phyloP scores from a whole-genome alignment of 257 asterid genomes.

The Scutellaria galericulata region DNA sequence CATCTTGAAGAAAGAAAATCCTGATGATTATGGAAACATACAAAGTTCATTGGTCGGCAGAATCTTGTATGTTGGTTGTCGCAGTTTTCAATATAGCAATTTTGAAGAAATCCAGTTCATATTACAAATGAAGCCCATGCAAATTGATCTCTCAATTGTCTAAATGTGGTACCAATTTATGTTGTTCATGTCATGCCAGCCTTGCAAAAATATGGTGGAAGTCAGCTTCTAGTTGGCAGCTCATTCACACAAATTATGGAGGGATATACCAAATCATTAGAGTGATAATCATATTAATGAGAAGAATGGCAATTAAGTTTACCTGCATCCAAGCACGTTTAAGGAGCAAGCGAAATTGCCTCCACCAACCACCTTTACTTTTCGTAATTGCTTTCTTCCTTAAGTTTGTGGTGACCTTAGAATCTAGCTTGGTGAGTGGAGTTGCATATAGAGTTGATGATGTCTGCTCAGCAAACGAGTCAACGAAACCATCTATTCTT shows the following conservation, averaged over 20 bases:
- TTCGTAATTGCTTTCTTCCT: conserved; percentile 51
- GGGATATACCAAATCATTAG: conserved; percentile 2
- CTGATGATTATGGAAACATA: conserved; percentile 1
- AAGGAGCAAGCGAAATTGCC: conserved; percentile 80
- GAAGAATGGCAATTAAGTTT: conserved; percentile 24
- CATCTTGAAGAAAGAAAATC: conserved; percentile 21
- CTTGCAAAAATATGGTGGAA: conserved; percentile 17
- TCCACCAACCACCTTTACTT: conserved; percentile 84
- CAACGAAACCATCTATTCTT: conserved; percentile 80
- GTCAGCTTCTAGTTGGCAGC: conserved; percentile 23
- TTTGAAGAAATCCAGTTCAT: conserved; percentile 28
- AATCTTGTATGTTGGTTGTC: conserved; percentile 3
- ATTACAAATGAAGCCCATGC: conserved; percentile 11
- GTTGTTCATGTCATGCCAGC: conserved; percentile 27
- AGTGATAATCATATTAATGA: not conserved
- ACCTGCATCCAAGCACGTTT: conserved; percentile 99
- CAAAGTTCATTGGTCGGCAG: conserved; percentile 15
- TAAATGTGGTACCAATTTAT: not conserved
- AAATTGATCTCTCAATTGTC: conserved; percentile 20
- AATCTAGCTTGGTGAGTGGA: conserved; percentile 53
- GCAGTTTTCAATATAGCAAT: not conserved
- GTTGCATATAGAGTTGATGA: conserved; percentile 67
- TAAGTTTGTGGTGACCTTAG: conserved; percentile 37
- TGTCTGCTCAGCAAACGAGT: conserved; percentile 72
- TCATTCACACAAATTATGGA: not conserved